These are phyloP conservation scores for Quercus alba DNA, from an alignment of 306 rosid species.

Conservation along the genomic window DNA sequence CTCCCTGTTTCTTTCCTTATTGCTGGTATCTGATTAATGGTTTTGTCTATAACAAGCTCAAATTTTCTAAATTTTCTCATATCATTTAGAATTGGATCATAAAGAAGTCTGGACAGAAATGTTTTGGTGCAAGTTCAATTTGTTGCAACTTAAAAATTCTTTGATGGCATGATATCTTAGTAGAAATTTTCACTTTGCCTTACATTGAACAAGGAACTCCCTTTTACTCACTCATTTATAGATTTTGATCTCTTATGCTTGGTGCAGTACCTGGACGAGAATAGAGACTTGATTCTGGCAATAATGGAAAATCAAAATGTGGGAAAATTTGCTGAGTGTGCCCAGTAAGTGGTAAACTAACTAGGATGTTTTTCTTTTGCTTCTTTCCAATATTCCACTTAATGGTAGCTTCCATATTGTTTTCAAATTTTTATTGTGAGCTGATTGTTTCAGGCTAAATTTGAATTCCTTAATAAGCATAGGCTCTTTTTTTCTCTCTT, in stretches of 20 bases:
- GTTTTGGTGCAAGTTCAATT: background rate
- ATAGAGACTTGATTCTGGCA: slow-evolving; percentile 43
- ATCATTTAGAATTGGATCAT: background rate
- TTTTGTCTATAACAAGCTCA: background rate
- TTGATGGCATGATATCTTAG: slow-evolving; percentile 2
- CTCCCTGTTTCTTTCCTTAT: background rate
- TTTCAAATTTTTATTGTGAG: background rate
- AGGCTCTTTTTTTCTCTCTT: background rate
- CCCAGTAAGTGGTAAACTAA: slow-evolving; percentile 33
- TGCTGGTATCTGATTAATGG: background rate
- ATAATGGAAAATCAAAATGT: slow-evolving; percentile 41
- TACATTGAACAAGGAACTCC: background rate
- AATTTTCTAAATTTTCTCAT: background rate
- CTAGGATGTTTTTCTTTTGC: background rate
- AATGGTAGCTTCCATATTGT: slow-evolving; percentile 3
- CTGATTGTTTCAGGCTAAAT: background rate
- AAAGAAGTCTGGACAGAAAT: background rate
- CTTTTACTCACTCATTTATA: slow-evolving; percentile 1
- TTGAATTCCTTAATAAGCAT: background rate
- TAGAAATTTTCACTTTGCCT: slow-evolving; percentile 7
- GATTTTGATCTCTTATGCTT: slow-evolving; percentile 19
- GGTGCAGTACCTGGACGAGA: slow-evolving; percentile 58
- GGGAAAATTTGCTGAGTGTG: slow-evolving; percentile 35
- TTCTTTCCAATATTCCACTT: slow-evolving; percentile 12
- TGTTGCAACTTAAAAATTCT: background rate